Evolutionary conservation across 208 protist genomes (phyloP).

Genomic region (Acanthamoeba royreba): DNA sequence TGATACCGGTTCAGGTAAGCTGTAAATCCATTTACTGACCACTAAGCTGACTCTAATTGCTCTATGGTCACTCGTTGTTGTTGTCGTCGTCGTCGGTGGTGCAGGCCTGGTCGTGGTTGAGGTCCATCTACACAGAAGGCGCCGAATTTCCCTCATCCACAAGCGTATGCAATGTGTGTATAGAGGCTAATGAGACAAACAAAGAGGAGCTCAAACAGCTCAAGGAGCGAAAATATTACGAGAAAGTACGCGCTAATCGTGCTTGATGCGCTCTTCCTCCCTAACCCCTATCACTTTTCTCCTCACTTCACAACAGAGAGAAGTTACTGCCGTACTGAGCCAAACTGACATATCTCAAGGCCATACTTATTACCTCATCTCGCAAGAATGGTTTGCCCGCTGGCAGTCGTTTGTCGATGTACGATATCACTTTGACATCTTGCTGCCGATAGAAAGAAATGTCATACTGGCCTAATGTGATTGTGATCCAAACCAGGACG

Average conservation of each 20-base stretch:
- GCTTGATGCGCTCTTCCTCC: too few species aligned
- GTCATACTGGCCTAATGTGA: neutral
- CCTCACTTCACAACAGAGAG: neutral
- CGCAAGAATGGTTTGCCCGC: neutral
- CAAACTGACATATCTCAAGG: neutral
- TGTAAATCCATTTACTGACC: neutral
- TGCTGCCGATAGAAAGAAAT: neutral
- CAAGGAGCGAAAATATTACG: neutral
- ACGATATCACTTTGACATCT: neutral
- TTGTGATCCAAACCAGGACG: neutral
- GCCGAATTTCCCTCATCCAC: neutral
- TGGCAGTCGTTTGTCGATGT: neutral
- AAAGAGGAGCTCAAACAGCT: neutral
- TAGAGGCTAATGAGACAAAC: neutral
- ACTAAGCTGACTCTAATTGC: neutral
- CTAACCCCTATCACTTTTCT: neutral
- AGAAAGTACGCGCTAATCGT: too few species aligned
- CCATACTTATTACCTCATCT: neutral
- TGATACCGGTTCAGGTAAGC: neutral
- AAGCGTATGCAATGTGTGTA: neutral
- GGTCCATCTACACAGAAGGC: neutral
- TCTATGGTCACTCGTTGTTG: neutral
- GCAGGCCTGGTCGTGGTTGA: constrained; percentile 46
- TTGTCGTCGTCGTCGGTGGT: neutral
- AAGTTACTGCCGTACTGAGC: neutral